Evolutionary conservation across 2,329 filamentous ascomycete species (phyloP).

Genomic region (Xylaria sp.): DNA sequence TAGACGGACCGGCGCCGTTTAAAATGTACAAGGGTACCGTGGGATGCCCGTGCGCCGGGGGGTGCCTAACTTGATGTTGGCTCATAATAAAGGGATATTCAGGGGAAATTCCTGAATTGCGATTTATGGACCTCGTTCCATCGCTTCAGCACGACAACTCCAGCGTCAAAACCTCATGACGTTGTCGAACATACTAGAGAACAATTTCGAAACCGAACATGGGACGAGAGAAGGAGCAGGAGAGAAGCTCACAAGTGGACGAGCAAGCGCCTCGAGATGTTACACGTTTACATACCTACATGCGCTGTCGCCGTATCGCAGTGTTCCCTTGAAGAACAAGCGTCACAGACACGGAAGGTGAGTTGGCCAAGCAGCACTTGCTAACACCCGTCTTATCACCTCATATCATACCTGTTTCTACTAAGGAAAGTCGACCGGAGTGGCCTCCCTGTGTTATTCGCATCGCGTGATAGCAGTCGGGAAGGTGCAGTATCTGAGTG

Average conservation of each 20-base stretch:
- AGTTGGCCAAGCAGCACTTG: neutral
- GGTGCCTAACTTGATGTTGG: too few species aligned
- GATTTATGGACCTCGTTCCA: conserved; percentile 27
- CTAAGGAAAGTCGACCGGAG: neutral
- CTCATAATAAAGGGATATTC: conserved; percentile 26
- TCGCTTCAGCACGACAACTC: conserved; percentile 6
- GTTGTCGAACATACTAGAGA: conserved; percentile 23
- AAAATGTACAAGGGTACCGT: conserved; percentile 1
- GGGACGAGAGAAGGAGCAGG: conserved; percentile 4
- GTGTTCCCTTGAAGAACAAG: neutral
- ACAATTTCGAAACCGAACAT: conserved; percentile 20
- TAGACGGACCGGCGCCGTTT: neutral
- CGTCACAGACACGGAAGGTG: neutral
- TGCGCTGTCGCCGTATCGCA: neutral
- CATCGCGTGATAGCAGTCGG: neutral
- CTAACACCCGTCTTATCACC: too few species aligned
- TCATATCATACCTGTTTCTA: neutral
- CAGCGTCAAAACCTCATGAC: conserved; percentile 15
- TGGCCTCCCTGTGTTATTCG: neutral
- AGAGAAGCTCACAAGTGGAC: too few species aligned
- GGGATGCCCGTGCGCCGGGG: too few species aligned
- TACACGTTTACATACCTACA: too few species aligned
- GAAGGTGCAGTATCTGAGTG: neutral
- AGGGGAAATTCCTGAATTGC: conserved; percentile 26
- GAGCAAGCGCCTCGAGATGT: too few species aligned